Evolutionary conservation across 805 yeast genomes (phyloP), one percentile per base, ranked within the genome.

Genomic region (Lipomyces yamadae): DNA sequence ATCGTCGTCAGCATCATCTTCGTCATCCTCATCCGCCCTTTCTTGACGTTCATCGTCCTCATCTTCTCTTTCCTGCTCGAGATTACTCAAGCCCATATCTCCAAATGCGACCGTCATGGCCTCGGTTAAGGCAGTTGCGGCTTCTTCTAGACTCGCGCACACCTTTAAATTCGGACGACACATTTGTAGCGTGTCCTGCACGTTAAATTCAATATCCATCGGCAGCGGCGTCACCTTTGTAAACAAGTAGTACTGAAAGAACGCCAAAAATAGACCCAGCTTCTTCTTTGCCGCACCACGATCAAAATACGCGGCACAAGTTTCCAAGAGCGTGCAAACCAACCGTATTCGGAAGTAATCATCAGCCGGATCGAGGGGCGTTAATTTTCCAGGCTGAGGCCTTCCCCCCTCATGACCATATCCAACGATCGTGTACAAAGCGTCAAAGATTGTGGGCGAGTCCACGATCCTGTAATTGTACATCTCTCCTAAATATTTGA

Each of bases 261-360:
- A 88, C 34, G 81, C 81, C 65, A 88, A 71, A 65, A 88, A 84
- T 0, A 79, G 61, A 0, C 74, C 72, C 11, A 85, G 59, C 48
- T 80, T 78, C 3, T 72, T 65, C 13, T 37, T 56, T 7, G 69
- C 62, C 4, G 52, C 18, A 10, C 68, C 70, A 2, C 69, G 64
- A 30, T 64, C 70, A 18, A 72, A 67, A 11, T 67, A 72, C 7
- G 70, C 66, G 2, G 72, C 74, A 48, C 74, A 74, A 8, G 75
- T 76, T n/a, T 76, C 76, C 24, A 88, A 72, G 4, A 86, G 74
- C 0, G 81, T 75, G 34, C 84, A 74, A 24, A 84, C 76, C 74
- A 92, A 77, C 52, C 86, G 86, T 48, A 91, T 79, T 65, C 97
- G 81, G 76, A 91, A 91, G 74, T 87, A 90, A 72, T 90, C 87